Percentiles rank a stretch among this genome's conserved stretches.
phyloP scores from a whole-genome alignment of 192 early-diverging fungal genomes.

The Spinellus fusiger region DNA sequence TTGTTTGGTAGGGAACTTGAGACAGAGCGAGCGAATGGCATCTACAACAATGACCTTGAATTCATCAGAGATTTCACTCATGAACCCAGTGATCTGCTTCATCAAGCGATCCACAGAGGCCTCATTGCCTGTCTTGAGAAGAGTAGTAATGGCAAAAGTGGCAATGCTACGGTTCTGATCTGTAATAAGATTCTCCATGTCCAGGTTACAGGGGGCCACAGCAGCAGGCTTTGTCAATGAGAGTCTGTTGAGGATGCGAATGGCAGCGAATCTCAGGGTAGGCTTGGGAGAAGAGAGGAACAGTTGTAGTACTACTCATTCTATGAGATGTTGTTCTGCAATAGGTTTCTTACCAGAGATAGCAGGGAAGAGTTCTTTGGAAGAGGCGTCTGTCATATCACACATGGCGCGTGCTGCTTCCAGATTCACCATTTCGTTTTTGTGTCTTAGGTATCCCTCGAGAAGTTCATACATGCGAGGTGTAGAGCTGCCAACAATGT shows the following conservation, averaged over 20 bases:
- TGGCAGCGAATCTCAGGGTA: constrained; percentile 92
- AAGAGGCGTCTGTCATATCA: constrained; percentile 75
- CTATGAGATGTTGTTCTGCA: background rate
- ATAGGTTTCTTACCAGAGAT: constrained; percentile 58
- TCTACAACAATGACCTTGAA: constrained; percentile 99
- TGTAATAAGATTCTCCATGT: constrained; percentile 97
- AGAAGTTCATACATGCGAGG: constrained; percentile 78
- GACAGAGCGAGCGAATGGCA: constrained; percentile 91
- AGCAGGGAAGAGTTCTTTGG: constrained; percentile 88
- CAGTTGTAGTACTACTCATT: constrained; percentile 69
- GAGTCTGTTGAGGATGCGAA: constrained; percentile 92
- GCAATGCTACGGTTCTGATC: constrained; percentile 96
- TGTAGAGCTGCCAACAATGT: constrained; percentile 30
- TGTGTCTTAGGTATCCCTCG: constrained; percentile 88
- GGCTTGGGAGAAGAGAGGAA: constrained; percentile 92
- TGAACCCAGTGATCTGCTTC: constrained; percentile 98
- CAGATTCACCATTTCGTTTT: constrained; percentile 96
- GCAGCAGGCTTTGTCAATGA: constrained; percentile 86
- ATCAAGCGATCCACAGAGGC: constrained; percentile 95
- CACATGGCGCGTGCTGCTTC: constrained; percentile 97
- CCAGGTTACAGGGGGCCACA: constrained; percentile 92
- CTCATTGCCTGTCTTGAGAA: constrained; percentile 98
- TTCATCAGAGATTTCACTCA: constrained; percentile 97
- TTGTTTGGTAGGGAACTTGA: constrained; percentile 97
- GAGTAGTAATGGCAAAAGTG: constrained; percentile 97